A percentile compares a stretch with the other conserved stretches of the same genome.
Conservation (phyloP, 768 basidiomycete genomes). For the Gloeopeniophorella convolvens region DNA sequence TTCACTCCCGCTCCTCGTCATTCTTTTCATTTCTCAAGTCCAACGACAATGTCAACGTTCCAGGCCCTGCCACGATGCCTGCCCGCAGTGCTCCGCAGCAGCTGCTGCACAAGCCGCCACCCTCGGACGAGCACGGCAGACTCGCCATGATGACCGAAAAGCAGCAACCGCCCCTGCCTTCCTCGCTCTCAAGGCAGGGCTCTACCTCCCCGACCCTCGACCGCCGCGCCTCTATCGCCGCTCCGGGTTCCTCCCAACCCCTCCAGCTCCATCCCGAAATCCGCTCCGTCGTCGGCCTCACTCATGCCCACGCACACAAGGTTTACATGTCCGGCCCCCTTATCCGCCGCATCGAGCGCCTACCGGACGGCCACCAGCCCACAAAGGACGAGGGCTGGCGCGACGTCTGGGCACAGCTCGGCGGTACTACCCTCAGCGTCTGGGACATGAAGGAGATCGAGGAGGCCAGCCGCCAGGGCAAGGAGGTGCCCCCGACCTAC, state of each 20-base stretch:
- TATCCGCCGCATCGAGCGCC: constrained; percentile 68
- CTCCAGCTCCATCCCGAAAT: constrained; percentile 71
- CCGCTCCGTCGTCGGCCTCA: constrained; percentile 68
- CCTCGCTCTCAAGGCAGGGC: background rate
- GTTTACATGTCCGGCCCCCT: constrained; percentile 85
- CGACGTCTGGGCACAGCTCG: constrained; percentile 85
- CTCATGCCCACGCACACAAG: constrained; percentile 73
- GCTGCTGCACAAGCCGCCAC: background rate
- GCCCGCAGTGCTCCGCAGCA: background rate
- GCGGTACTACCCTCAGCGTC: constrained; percentile 81
- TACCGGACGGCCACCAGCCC: constrained; percentile 65
- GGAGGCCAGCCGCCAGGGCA: constrained; percentile 72
- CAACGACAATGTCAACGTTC: constrained; percentile 29
- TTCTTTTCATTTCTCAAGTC: constrained; percentile 54
- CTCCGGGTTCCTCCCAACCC: constrained; percentile 20
- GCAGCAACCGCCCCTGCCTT: background rate
- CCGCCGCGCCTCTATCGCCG: constrained; percentile 1
- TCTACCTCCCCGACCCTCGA: background rate
- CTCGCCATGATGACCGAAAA: background rate
- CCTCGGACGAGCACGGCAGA: constrained; percentile 12
- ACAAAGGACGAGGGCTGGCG: constrained; percentile 73
- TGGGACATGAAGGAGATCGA: constrained; percentile 91
- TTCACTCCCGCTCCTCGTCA: constrained; percentile 52
- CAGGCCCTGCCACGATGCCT: constrained; percentile 22
- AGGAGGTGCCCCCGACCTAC: constrained; percentile 80